Conservation (phyloP, 2,329 filamentous ascomycete genomes). For the Fusarium sp. region DNA sequence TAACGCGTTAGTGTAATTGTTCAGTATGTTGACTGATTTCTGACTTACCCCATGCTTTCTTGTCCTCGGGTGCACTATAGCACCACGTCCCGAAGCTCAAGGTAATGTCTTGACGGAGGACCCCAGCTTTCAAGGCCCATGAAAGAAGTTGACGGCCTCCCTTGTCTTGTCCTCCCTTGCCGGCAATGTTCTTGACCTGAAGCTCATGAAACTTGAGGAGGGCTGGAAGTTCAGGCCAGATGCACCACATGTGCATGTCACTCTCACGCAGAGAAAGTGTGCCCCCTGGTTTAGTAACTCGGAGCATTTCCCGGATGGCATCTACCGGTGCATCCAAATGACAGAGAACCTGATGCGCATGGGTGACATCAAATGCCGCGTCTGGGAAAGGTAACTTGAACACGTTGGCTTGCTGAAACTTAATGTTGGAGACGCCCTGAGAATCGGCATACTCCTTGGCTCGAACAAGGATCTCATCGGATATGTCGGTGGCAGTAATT, state of each 20-base stretch:
- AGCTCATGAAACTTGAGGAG: conserved; percentile 44
- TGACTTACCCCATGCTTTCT: conserved; percentile 44
- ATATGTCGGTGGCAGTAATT: conserved; percentile 50
- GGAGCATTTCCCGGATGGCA: conserved; percentile 56
- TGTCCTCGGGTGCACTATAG: conserved; percentile 44
- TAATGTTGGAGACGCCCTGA: conserved; percentile 43
- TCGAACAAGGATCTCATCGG: conserved; percentile 47
- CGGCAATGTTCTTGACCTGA: conserved; percentile 28
- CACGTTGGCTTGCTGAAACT: conserved; percentile 45
- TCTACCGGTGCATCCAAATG: conserved; percentile 52
- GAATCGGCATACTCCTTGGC: conserved; percentile 41
- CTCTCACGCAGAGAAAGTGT: conserved; percentile 53
- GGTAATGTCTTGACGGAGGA: conserved; percentile 36
- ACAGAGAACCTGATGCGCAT: conserved; percentile 56
- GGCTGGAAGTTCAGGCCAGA: conserved; percentile 45
- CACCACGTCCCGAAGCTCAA: conserved; percentile 48
- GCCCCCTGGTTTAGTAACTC: conserved; percentile 58
- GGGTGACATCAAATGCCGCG: conserved; percentile 57
- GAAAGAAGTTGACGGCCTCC: conserved; percentile 47
- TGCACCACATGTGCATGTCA: conserved; percentile 47
- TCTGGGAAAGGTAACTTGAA: conserved; percentile 54
- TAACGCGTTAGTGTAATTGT: background rate
- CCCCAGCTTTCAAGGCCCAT: conserved; percentile 45
- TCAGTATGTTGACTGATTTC: fast-evolving
- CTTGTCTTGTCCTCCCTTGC: conserved; percentile 44